phyloP scores from a whole-genome alignment of 2,329 filamentous ascomycete genomes.

The Aspergillus brasiliensis region DNA sequence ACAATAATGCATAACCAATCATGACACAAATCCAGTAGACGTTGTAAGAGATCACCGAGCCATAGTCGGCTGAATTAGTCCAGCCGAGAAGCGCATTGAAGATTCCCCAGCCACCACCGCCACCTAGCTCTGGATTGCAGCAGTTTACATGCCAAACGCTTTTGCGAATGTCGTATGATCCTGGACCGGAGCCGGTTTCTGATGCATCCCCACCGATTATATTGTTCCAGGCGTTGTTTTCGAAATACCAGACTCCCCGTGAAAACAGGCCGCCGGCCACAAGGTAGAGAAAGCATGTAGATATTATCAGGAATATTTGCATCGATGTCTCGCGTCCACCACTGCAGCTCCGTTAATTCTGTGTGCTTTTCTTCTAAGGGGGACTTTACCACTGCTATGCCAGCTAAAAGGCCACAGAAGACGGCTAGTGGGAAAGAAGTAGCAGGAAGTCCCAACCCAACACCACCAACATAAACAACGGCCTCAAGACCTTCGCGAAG shows the following conservation, averaged over 20 bases:
- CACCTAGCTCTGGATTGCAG: conserved; percentile 72
- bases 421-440: conserved; percentile 77
- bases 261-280: conserved; percentile 82
- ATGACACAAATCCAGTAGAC: conserved; percentile 83
- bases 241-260: conserved; percentile 71
- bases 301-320: conserved; percentile 75
- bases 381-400: no score
- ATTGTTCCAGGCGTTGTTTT: conserved; percentile 68
- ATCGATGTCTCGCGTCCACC: conserved; percentile 64
- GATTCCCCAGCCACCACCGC: conserved; percentile 79
- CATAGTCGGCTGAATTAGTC: conserved; percentile 85
- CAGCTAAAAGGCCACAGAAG: conserved; percentile 69
- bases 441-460: conserved; percentile 74
- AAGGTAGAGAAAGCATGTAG: conserved; percentile 80
- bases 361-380: no score
- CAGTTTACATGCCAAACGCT: conserved; percentile 86
- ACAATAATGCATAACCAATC: conserved; percentile 62
- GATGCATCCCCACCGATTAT: conserved; percentile 57
- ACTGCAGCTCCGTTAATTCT: no score
- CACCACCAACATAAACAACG: conserved; percentile 82
- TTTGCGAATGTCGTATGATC: conserved; percentile 75
- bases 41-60: conserved; percentile 84
- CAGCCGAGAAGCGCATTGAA: conserved; percentile 86
- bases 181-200: conserved; percentile 68
- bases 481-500: conserved; percentile 83